A percentile compares a stretch with the other conserved stretches of the same genome.
These are phyloP conservation scores for Ceriops zippeliana DNA, from an alignment of 345 rosid genomes.

Conservation along the genomic window DNA sequence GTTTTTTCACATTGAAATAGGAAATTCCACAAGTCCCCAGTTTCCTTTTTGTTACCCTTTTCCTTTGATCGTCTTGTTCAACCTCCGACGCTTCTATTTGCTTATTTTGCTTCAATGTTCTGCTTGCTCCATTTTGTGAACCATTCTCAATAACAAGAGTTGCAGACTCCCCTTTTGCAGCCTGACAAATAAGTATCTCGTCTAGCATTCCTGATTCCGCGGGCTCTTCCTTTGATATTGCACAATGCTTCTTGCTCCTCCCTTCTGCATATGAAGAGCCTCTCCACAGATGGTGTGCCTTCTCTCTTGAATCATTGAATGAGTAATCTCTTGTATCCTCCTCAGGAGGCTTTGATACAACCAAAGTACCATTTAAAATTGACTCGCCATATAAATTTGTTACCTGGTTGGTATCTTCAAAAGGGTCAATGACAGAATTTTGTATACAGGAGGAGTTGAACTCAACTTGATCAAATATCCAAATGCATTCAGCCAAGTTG, in stretches of 20 bases:
- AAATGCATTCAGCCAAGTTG: slow-evolving; percentile 9
- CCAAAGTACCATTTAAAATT: neutral
- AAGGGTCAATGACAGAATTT: neutral
- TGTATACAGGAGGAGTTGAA: neutral
- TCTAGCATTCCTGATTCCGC: slow-evolving; percentile 49
- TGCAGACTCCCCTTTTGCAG: slow-evolving; percentile 20
- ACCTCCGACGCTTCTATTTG: slow-evolving; percentile 29
- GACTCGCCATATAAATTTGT: neutral
- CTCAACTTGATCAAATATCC: slow-evolving; percentile 14
- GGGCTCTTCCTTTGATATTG: slow-evolving; percentile 33
- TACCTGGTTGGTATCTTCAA: neutral
- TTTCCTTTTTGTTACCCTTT: slow-evolving; percentile 31
- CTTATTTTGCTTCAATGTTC: slow-evolving; percentile 23
- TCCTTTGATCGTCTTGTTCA: slow-evolving; percentile 41
- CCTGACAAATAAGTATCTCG: slow-evolving; percentile 35
- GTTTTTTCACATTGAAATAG: slow-evolving; percentile 58
- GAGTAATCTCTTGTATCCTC: neutral
- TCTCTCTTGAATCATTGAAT: slow-evolving; percentile 31
- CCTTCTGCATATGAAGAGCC: slow-evolving; percentile 22
- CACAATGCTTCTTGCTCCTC: slow-evolving; percentile 54
- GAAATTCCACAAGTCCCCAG: slow-evolving; percentile 53
- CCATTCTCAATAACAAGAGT: slow-evolving; percentile 29
- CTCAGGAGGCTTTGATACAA: neutral
- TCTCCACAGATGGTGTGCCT: slow-evolving; percentile 36
- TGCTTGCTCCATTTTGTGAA: slow-evolving; percentile 29